Conservation (phyloP, 75 land plant species). For the Pinus taeda region DNA sequence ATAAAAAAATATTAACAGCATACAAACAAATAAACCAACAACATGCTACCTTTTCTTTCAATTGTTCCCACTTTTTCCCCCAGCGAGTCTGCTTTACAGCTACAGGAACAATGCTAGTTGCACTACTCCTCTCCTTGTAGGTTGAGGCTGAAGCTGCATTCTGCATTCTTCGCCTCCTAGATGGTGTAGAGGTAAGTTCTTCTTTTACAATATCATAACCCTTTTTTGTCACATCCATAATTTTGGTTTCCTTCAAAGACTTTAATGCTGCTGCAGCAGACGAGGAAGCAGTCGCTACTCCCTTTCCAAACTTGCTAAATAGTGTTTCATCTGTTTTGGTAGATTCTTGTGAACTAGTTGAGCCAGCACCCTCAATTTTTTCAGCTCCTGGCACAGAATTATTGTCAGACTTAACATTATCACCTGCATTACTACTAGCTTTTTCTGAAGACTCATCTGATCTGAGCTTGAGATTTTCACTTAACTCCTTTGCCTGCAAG, state of each 20-base stretch:
- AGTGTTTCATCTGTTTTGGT: slow-evolving; percentile 19
- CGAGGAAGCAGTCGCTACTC: slow-evolving; percentile 31
- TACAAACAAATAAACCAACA: background rate
- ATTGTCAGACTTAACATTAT: slow-evolving; percentile 8
- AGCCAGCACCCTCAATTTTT: slow-evolving; percentile 18
- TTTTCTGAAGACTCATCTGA: slow-evolving; percentile 8
- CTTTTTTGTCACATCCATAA: slow-evolving; percentile 61
- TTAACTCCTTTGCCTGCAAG: slow-evolving; percentile 7
- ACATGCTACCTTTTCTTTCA: slow-evolving; percentile 66
- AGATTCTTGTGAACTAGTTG: slow-evolving; percentile 13
- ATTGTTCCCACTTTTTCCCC: slow-evolving; percentile 71
- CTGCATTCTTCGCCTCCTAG: slow-evolving; percentile 35
- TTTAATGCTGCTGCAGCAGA: slow-evolving; percentile 33
- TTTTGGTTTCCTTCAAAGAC: slow-evolving; percentile 49
- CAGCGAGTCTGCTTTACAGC: slow-evolving; percentile 54
- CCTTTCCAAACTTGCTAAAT: slow-evolving; percentile 36
- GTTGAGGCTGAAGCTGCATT: slow-evolving; percentile 27
- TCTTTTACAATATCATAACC: slow-evolving; percentile 75
- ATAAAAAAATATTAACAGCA: too few species aligned
- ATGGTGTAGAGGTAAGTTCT: slow-evolving; percentile 58
- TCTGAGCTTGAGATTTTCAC: slow-evolving; percentile 4
- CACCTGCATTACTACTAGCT: slow-evolving; percentile 8
- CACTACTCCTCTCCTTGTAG: slow-evolving; percentile 42
- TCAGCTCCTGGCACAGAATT: slow-evolving; percentile 12
- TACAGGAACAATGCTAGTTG: slow-evolving; percentile 64